A percentile compares a stretch with the other conserved stretches of the same genome.
phyloP scores from a whole-genome alignment of 1,284 basidiomycete genomes.

The Rhodotorula sp. region DNA sequence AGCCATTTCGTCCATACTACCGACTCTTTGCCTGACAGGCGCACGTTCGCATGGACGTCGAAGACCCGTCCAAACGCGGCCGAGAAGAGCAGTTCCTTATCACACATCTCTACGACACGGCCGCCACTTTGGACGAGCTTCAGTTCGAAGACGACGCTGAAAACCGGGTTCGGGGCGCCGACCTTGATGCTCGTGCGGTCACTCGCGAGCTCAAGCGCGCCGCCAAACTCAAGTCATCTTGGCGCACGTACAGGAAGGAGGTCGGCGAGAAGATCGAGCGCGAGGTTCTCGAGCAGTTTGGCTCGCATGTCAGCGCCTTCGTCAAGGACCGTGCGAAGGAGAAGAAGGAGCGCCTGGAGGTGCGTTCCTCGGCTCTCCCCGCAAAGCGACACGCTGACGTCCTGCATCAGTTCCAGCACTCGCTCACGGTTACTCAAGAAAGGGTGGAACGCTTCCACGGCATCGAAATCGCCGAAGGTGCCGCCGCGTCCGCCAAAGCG shows the following conservation, averaged over 20 bases:
- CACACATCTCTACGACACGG: background rate
- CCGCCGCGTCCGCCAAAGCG: too few species aligned
- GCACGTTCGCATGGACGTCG: background rate
- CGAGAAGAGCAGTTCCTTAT: background rate
- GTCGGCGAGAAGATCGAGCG: background rate
- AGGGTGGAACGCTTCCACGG: too few species aligned
- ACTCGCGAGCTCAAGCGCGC: background rate
- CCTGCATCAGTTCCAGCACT: background rate
- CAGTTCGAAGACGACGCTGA: conserved; percentile 1
- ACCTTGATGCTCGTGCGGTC: background rate
- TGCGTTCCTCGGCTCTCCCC: background rate
- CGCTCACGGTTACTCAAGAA: background rate
- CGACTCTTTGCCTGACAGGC: background rate
- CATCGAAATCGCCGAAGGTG: too few species aligned
- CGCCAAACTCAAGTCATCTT: background rate
- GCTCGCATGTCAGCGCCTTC: background rate
- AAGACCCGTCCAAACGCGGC: background rate
- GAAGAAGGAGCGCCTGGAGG: background rate
- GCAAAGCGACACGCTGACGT: too few species aligned
- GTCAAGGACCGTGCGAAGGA: background rate
- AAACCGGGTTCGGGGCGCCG: background rate
- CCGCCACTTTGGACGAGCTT: background rate
- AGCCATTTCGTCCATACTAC: background rate
- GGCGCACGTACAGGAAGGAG: background rate
- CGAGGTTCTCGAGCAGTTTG: background rate